Evolutionary conservation across 345 rosid species (phyloP).

Genomic region (Gynandropsis gynandra): DNA sequence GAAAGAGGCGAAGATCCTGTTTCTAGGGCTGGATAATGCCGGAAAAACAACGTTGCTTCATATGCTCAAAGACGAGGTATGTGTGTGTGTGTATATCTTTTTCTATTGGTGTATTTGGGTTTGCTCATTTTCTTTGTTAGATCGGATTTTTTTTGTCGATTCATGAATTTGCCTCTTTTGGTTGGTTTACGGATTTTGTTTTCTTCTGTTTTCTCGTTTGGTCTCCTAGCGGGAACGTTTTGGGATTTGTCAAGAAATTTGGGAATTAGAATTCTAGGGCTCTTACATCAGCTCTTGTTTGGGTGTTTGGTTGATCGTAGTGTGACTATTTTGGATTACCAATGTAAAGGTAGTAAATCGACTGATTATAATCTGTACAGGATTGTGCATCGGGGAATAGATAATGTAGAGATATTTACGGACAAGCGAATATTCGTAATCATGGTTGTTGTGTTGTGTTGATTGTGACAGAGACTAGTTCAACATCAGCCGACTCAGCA

Average conservation of each 20-base stretch:
- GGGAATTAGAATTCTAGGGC: neutral
- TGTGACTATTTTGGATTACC: too few relatives aligned
- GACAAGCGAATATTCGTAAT: conserved; percentile 1
- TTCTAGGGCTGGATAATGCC: conserved; percentile 77
- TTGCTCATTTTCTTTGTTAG: neutral
- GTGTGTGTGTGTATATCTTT: neutral
- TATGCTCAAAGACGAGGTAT: conserved; percentile 79
- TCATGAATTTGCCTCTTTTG: too few relatives aligned
- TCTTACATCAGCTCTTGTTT: too few relatives aligned
- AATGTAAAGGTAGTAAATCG: too few relatives aligned
- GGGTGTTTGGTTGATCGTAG: too few relatives aligned
- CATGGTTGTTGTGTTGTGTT: neutral
- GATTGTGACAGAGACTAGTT: conserved; percentile 53
- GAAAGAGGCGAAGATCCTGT: conserved; percentile 80
- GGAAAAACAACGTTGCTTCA: conserved; percentile 82
- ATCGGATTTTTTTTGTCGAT: neutral
- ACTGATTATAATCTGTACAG: neutral
- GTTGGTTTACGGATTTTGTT: too few relatives aligned
- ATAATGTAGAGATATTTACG: neutral
- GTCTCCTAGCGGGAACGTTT: neutral
- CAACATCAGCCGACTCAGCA: conserved; percentile 80
- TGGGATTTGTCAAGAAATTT: neutral
- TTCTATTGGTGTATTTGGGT: neutral
- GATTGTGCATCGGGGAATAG: neutral
- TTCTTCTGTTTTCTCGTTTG: neutral